Evolutionary conservation across 768 basidiomycete species (phyloP).

Genomic region (Podaxis sp.): DNA sequence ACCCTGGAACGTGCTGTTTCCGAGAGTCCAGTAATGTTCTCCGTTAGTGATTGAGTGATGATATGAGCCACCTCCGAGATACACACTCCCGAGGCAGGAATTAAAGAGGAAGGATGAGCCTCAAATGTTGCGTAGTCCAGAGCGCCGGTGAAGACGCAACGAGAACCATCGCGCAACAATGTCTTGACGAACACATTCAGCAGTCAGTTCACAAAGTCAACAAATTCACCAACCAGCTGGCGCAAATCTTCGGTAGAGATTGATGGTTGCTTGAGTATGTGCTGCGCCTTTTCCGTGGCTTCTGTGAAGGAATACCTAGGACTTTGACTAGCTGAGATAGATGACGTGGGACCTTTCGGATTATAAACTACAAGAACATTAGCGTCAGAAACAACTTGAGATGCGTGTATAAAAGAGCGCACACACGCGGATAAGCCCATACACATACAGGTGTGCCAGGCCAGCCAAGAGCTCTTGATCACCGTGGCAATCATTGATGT

Average conservation of each 20-base stretch:
- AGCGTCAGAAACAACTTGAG: neutral
- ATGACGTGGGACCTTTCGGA: slow-evolving; percentile 8
- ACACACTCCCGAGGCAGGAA: neutral
- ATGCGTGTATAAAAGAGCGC: neutral
- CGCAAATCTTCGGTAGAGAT: neutral
- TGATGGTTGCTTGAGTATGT: neutral
- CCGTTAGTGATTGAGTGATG: slow-evolving; percentile 10
- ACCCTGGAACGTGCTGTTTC: slow-evolving; percentile 2
- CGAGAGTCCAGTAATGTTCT: neutral
- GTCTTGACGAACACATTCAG: no score
- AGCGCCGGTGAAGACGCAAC: no score
- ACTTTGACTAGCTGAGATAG: slow-evolving; percentile 6
- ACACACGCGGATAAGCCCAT: slow-evolving; percentile 13
- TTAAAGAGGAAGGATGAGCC: neutral
- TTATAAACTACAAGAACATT: slow-evolving; percentile 10
- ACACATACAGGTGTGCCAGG: slow-evolving; percentile 13
- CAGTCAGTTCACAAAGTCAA: no score
- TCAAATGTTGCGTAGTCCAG: no score
- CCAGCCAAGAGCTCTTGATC: slow-evolving; percentile 11
- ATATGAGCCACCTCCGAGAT: slow-evolving; percentile 6
- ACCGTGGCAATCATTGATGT: slow-evolving; percentile 4
- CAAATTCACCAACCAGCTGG: no score
- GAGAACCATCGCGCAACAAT: no score
- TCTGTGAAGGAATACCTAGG: neutral
- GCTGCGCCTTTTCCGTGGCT: neutral